A percentile compares a stretch with the other conserved stretches of the same genome.
These are phyloP conservation scores for Fusarium decemcellulare DNA, from an alignment of 2,329 filamentous ascomycete genomes.

Conservation along the genomic window DNA sequence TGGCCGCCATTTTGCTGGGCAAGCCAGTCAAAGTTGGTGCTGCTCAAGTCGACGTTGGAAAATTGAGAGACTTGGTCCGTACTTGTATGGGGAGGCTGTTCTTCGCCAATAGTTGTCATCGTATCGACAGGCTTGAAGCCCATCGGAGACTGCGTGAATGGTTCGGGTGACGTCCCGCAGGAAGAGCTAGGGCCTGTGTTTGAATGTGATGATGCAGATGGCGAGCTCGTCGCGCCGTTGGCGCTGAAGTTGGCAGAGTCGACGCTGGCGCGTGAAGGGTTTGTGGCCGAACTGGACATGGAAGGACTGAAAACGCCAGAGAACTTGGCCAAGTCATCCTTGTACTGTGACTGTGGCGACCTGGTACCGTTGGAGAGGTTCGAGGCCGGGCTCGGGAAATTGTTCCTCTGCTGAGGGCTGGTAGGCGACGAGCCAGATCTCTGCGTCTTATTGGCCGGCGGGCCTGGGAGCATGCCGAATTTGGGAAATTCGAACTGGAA, in stretches of 20 bases:
- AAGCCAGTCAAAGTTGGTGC: slow-evolving; percentile 79
- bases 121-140: slow-evolving; percentile 75
- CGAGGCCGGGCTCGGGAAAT: slow-evolving; percentile 46
- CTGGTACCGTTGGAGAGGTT: slow-evolving; percentile 48
- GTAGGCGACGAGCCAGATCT: slow-evolving; percentile 50
- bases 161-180: slow-evolving; percentile 84
- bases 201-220: slow-evolving; percentile 74
- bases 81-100: slow-evolving; percentile 63
- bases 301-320: slow-evolving; percentile 72
- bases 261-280: slow-evolving; percentile 64
- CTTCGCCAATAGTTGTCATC: slow-evolving; percentile 76
- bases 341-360: slow-evolving; percentile 50
- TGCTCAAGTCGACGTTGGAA: slow-evolving; percentile 57
- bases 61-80: slow-evolving; percentile 53
- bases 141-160: slow-evolving; percentile 78
- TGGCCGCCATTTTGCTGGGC: slow-evolving; percentile 85
- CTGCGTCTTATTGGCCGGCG: slow-evolving; percentile 49
- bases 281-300: slow-evolving; percentile 61
- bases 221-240: slow-evolving; percentile 72
- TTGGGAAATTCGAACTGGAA: slow-evolving; percentile 98
- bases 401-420: slow-evolving; percentile 48
- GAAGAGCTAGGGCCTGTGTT: slow-evolving; percentile 73
- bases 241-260: slow-evolving; percentile 65
- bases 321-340: slow-evolving; percentile 68
- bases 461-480: slow-evolving; percentile 81